Percentiles rank a stretch among this genome's conserved stretches.
phyloP scores from a whole-genome alignment of 1,284 basidiomycete species.

The Spongispora temasekensis region DNA sequence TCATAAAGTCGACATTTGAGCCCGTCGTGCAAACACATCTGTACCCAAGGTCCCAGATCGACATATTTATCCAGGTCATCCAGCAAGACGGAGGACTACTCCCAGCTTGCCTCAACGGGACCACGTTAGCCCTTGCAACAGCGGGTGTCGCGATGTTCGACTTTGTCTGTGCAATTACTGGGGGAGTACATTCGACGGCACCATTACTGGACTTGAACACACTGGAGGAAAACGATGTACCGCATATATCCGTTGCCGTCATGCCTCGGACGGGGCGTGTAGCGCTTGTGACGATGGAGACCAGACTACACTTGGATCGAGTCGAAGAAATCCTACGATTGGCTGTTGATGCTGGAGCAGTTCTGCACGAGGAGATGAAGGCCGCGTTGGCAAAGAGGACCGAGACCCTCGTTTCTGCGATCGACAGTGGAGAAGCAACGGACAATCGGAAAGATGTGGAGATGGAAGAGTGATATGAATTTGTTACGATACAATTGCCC shows the following conservation, averaged over 20 bases:
- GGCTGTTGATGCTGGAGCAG: conserved; percentile 75
- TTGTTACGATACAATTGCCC: conserved; percentile 12
- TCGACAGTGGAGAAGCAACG: conserved; percentile 37
- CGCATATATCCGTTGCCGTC: conserved; percentile 84
- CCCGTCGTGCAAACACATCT: conserved; percentile 89
- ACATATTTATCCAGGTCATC: conserved; percentile 90
- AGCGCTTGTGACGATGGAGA: conserved; percentile 91
- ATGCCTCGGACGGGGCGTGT: conserved; percentile 85
- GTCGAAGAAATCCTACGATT: conserved; percentile 88
- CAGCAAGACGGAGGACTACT: conserved; percentile 93
- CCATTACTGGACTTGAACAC: conserved; percentile 85
- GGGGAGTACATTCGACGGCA: conserved; percentile 76
- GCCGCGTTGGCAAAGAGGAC: conserved; percentile 70
- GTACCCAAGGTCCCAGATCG: conserved; percentile 93
- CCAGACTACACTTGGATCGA: conserved; percentile 88
- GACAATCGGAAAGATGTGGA: conserved; percentile 30
- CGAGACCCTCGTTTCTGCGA: conserved; percentile 53
- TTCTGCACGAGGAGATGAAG: conserved; percentile 87
- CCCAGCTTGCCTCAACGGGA: conserved; percentile 94
- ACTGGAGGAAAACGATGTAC: conserved; percentile 90
- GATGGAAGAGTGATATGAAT: conserved; percentile 30
- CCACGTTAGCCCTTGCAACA: conserved; percentile 87
- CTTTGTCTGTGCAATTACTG: conserved; percentile 85
- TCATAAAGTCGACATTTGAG: conserved; percentile 93
- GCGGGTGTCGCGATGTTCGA: conserved; percentile 92